Base-by-base conservation (phyloP, 768 basidiomycete species). In the Trametes meyenii region DNA sequence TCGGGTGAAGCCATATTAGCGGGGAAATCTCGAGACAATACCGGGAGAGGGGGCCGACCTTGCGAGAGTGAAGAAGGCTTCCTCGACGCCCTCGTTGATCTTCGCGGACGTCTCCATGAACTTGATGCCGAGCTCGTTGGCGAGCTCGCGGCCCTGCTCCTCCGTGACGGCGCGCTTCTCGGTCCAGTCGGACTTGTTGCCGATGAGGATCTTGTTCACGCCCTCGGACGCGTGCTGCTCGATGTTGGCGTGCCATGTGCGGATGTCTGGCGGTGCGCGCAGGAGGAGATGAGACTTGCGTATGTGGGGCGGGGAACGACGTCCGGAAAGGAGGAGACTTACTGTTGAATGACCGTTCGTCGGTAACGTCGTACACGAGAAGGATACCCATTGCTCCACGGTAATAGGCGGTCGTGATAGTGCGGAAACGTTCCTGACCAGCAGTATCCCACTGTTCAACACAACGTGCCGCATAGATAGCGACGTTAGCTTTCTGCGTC, bases 61-160 rank as follows among this genome's bases (percentile, higher is more conserved):
- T 33, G 97, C 95, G 58, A 98, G 84, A 4, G 91, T 92, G 76
- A 98, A 97, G 84, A 99, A 99, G 13, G 96, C 96, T 68, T 98
- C 94, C 78, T 99, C 97, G 38, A 99, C 97, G 61, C 94, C 94
- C 53, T 96, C 94, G 74, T 98, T 98, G 48, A 90, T 84, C 80
- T 98, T 98, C 40, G 97, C 97, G 17, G 91, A 94, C 16, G 97
- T 99, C 79, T 98, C 97, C 84, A 98, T 90, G 75, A 98, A 99
- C 73, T 84, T 88, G 75, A 99, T 84, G n/a, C 93, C 95, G 33
- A 98, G 85, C 75, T 98, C 95, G 55, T 89, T 81, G 5, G 97
- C 97, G 45, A 99, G 85, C 69, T 90, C 91, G 60, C 88, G 88
- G 43, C 97, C 96, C 77, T 95, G 92, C 70, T 94, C 91, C 73